Conservation (phyloP, 2,329 filamentous ascomycete species). For the Decorospora gaudefroyi region DNA sequence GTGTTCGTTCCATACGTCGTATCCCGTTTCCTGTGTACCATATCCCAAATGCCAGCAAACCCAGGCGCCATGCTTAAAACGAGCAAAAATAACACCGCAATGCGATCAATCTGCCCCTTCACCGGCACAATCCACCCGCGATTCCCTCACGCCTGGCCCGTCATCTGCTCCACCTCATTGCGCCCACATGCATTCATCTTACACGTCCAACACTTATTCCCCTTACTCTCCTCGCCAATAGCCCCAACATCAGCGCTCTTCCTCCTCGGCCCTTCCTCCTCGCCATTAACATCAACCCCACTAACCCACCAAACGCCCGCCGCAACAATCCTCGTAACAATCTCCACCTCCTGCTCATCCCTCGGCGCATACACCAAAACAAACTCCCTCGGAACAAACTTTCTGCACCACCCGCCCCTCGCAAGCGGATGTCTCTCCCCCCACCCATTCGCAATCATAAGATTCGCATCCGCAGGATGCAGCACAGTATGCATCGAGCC, state of each 20-base stretch:
- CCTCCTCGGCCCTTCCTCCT: slow-evolving; percentile 24
- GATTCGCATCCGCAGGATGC: slow-evolving; percentile 74
- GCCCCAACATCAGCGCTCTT: slow-evolving; percentile 32
- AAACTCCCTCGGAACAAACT: slow-evolving; percentile 75
- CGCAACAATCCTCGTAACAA: slow-evolving; percentile 70
- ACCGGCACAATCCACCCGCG: too few relatives aligned
- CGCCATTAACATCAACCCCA: slow-evolving; percentile 42
- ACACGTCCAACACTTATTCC: slow-evolving; percentile 34
- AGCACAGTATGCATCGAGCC: slow-evolving; percentile 78
- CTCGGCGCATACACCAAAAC: slow-evolving; percentile 82
- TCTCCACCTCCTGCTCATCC: slow-evolving; percentile 67
- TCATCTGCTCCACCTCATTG: slow-evolving; percentile 33
- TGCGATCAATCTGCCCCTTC: slow-evolving; percentile 3
- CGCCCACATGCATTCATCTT: slow-evolving; percentile 32
- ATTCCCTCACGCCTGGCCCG: slow-evolving; percentile 28
- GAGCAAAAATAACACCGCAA: slow-evolving; percentile 3
- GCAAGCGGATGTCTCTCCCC: slow-evolving; percentile 71
- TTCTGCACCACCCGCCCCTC: slow-evolving; percentile 65
- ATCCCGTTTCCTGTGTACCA: too few relatives aligned
- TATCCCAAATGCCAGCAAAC: slow-evolving; percentile 2
- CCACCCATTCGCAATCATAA: slow-evolving; percentile 76
- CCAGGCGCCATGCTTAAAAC: slow-evolving; percentile 23
- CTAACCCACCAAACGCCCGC: slow-evolving; percentile 73
- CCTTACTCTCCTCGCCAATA: slow-evolving; percentile 24
- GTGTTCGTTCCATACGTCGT: not conserved